phyloP scores from a whole-genome alignment of 129 eudicot genomes.

The Tagetes erecta region DNA sequence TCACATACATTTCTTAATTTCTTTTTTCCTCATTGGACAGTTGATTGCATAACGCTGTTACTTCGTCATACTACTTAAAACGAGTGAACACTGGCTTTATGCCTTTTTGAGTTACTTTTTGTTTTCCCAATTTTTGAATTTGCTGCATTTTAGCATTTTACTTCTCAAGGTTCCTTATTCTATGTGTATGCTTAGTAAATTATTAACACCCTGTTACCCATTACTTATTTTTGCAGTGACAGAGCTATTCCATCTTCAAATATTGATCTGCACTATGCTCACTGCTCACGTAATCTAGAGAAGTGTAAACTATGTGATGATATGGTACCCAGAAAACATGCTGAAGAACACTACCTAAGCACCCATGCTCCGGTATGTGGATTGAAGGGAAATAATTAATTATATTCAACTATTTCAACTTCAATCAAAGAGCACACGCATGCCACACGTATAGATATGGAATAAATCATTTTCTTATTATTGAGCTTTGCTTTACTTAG shows the following conservation, averaged over 20 bases:
- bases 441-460: not conserved
- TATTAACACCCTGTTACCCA: slow-evolving; percentile 3
- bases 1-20: not conserved
- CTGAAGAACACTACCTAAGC: slow-evolving; percentile 81
- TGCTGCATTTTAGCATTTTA: slow-evolving; percentile 13
- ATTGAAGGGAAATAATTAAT: slow-evolving; percentile 15
- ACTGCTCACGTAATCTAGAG: slow-evolving; percentile 85
- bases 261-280: slow-evolving; percentile 77
- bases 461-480: not conserved
- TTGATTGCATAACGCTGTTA: not conserved
- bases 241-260: slow-evolving; percentile 80
- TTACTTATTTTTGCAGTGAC: slow-evolving; percentile 48
- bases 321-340: slow-evolving; percentile 73
- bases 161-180: not conserved
- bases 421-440: not conserved
- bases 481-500: too few relatives aligned
- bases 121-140: not conserved
- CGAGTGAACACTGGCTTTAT: not conserved
- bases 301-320: slow-evolving; percentile 89
- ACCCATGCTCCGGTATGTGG: slow-evolving; percentile 87
- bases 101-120: not conserved
- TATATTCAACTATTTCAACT: not conserved
- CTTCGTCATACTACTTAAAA: not conserved
- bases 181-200: slow-evolving; percentile 6
- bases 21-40: not conserved